A percentile compares a stretch with the other conserved stretches of the same genome.
phyloP scores from a whole-genome alignment of 192 early-diverging fungal species.

The Coemansia sp. region DNA sequence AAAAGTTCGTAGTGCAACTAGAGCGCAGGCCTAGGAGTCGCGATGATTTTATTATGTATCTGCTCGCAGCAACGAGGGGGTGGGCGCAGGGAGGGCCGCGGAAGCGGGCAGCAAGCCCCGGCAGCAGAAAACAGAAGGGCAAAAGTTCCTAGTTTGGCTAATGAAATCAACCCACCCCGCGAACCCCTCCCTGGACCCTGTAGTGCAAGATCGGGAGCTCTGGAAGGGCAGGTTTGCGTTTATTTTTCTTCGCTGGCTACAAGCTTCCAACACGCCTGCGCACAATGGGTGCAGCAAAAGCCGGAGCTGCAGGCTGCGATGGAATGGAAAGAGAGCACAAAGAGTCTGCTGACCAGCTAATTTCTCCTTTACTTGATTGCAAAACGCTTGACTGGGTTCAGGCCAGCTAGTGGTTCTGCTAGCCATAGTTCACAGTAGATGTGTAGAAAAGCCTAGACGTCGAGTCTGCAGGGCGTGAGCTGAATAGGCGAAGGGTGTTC shows the following conservation, averaged over 20 bases:
- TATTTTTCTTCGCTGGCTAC: conserved; percentile 5
- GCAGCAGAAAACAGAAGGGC: background rate
- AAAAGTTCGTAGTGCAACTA: background rate
- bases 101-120: conserved; percentile 3
- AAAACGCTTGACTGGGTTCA: background rate
- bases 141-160: conserved; percentile 1
- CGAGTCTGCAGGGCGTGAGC: no score
- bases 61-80: background rate
- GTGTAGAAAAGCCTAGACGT: background rate
- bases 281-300: conserved; percentile 5
- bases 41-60: conserved; percentile 10
- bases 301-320: conserved; percentile 7
- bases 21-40: conserved; percentile 7
- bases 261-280: background rate
- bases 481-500: no score
- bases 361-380: background rate
- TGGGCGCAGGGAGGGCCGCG: conserved; percentile 3
- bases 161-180: conserved; percentile 11
- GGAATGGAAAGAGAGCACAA: background rate
- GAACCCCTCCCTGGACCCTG: conserved; percentile 8
- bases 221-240: conserved; percentile 4
- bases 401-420: background rate
- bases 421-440: background rate
- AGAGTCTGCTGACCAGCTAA: background rate
- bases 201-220: conserved; percentile 2